phyloP scores from a whole-genome alignment of 2,329 filamentous ascomycete genomes.

The Aureobasidium zeae region DNA sequence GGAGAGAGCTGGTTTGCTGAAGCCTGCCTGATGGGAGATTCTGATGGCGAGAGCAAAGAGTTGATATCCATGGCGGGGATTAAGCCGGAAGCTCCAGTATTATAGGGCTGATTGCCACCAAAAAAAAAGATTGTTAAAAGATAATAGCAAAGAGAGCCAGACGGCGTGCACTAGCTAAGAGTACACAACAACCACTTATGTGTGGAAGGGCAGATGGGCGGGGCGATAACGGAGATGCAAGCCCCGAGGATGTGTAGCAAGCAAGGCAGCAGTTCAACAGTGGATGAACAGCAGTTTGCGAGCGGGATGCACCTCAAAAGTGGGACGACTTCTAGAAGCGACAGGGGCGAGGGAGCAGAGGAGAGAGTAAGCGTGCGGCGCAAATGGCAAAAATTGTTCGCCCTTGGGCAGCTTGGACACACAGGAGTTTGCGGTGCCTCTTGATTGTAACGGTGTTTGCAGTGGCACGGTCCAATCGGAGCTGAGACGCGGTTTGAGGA shows the following conservation, averaged over 20 bases:
- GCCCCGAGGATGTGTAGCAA: background rate
- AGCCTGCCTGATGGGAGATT: constrained; percentile 33
- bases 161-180: constrained; percentile 8
- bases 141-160: too few species aligned
- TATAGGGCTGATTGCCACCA: background rate
- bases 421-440: constrained; percentile 13
- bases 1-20: constrained; percentile 28
- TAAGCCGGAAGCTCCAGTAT: background rate
- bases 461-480: constrained; percentile 6
- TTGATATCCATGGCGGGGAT: constrained; percentile 38
- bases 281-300: constrained; percentile 6
- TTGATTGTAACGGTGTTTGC: constrained; percentile 7
- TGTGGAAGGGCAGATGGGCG: background rate
- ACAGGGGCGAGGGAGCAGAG: background rate
- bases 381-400: background rate
- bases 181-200: background rate
- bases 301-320: constrained; percentile 2
- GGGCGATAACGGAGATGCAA: background rate
- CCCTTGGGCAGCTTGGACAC: background rate
- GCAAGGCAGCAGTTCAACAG: background rate
- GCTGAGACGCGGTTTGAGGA: too few species aligned
- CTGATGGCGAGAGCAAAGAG: constrained; percentile 40
- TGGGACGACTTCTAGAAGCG: background rate
- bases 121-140: too few species aligned
- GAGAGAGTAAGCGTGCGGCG: background rate